Evolutionary conservation across 768 basidiomycete genomes (phyloP).

Genomic region (Clavaria fumosa): DNA sequence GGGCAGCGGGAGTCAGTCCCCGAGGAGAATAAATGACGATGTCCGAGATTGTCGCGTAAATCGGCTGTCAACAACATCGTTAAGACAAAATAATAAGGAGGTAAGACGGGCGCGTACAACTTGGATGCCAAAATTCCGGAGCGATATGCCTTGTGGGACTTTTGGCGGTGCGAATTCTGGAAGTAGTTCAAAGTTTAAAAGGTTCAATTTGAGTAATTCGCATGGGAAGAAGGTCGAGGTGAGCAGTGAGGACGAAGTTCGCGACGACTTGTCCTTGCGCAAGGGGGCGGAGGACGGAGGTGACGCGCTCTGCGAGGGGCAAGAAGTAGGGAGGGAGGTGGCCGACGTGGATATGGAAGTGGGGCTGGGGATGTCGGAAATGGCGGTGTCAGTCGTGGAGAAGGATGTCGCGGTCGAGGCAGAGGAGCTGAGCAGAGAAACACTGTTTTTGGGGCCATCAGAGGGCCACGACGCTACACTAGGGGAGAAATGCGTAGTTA

Average conservation of each 20-base stretch:
- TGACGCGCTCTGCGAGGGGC: neutral
- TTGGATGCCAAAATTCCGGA: constrained; percentile 84
- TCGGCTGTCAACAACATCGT: constrained; percentile 32
- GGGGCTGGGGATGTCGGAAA: neutral
- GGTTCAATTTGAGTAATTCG: constrained; percentile 22
- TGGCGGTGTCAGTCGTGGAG: neutral
- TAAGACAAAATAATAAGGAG: neutral
- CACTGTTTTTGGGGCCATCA: too few relatives aligned
- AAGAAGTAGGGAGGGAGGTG: neutral
- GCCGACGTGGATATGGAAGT: neutral
- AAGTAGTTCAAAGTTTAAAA: constrained; percentile 10
- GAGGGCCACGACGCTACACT: neutral
- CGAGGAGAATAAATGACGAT: constrained; percentile 76
- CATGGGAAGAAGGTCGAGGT: constrained; percentile 28
- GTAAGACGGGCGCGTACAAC: constrained; percentile 37
- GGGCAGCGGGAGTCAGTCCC: constrained; percentile 39
- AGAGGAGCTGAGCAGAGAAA: too few relatives aligned
- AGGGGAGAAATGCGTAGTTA: neutral
- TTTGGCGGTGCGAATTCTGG: constrained; percentile 57
- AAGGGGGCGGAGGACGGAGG: constrained; percentile 1
- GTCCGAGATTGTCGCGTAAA: constrained; percentile 80
- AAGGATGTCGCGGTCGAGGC: neutral
- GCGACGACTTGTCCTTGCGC: neutral
- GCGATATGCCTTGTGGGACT: constrained; percentile 69
- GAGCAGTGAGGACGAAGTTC: constrained; percentile 12